phyloP scores from a whole-genome alignment of 352 stramenopile genomes.

The Aphanomyces euteiches region DNA sequence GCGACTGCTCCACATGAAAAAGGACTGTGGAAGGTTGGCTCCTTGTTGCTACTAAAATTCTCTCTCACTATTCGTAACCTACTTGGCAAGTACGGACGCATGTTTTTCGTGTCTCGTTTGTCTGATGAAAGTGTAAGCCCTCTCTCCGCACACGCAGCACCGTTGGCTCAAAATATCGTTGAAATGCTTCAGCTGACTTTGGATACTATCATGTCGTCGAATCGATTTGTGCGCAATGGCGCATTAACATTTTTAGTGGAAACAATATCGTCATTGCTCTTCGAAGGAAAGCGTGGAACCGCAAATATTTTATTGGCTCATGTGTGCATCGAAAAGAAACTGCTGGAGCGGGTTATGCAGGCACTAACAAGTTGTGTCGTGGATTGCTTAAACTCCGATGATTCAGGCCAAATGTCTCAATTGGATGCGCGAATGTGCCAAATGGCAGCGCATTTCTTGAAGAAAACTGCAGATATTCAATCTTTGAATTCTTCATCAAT shows the following conservation, averaged over 20 bases:
- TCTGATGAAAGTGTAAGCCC: slow-evolving; percentile 55
- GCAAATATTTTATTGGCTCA: slow-evolving; percentile 70
- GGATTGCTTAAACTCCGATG: neutral
- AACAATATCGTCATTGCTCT: slow-evolving; percentile 65
- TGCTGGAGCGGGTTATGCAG: slow-evolving; percentile 6
- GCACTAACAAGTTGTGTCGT: slow-evolving; percentile 7
- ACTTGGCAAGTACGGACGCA: slow-evolving; percentile 59
- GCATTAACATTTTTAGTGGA: slow-evolving; percentile 66
- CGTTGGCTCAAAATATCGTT: slow-evolving; percentile 44
- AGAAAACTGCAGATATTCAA: slow-evolving; percentile 64
- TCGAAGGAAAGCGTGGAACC: slow-evolving; percentile 74
- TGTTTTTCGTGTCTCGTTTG: slow-evolving; percentile 64
- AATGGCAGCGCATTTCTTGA: slow-evolving; percentile 55
- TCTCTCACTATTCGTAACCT: slow-evolving; percentile 63
- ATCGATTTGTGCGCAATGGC: slow-evolving; percentile 31
- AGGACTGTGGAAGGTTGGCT: slow-evolving; percentile 77
- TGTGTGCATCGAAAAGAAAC: slow-evolving; percentile 11
- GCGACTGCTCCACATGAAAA: neutral
- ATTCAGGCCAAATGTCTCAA: neutral
- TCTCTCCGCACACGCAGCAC: slow-evolving; percentile 55
- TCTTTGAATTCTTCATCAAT: slow-evolving; percentile 56
- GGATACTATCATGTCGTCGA: slow-evolving; percentile 45
- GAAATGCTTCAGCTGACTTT: slow-evolving; percentile 51
- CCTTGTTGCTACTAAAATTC: slow-evolving; percentile 73
- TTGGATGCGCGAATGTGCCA: slow-evolving; percentile 39